phyloP scores from a whole-genome alignment of 1,284 basidiomycete species.

The Moesziomyces globuligerus region DNA sequence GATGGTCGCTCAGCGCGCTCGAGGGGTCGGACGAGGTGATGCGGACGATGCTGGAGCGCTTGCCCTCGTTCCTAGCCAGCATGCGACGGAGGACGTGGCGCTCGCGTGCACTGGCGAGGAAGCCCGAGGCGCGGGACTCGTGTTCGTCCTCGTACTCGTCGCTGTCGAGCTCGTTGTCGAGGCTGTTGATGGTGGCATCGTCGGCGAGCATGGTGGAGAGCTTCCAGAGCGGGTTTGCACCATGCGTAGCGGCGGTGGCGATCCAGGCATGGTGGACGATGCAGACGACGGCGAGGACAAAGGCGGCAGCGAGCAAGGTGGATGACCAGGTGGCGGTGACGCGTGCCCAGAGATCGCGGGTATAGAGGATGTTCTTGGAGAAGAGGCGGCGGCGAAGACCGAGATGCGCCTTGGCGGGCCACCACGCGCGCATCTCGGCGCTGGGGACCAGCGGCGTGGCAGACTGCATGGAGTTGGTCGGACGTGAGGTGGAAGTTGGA shows the following conservation, averaged over 20 bases:
- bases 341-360: conserved; percentile 11
- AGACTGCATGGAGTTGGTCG: conserved; percentile 2
- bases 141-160: conserved; percentile 50
- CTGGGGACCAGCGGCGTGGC: neutral
- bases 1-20: conserved; percentile 48
- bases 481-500: no score
- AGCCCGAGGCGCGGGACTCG: conserved; percentile 17
- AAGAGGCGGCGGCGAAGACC: conserved; percentile 16
- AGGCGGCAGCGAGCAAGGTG: conserved; percentile 5
- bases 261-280: conserved; percentile 7
- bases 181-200: conserved; percentile 9
- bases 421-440: conserved; percentile 7
- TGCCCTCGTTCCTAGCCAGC: conserved; percentile 19
- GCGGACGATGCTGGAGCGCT: conserved; percentile 40
- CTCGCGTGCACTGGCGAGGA: conserved; percentile 34
- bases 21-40: conserved; percentile 60
- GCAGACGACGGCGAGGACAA: conserved; percentile 3
- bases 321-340: conserved; percentile 19
- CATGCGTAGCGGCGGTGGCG: neutral
- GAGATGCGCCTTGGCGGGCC: conserved; percentile 11
- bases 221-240: conserved; percentile 21
- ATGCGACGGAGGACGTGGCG: conserved; percentile 20
- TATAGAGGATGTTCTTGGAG: conserved; percentile 24
- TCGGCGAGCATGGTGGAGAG: conserved; percentile 21
- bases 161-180: conserved; percentile 31